A percentile compares a stretch with the other conserved stretches of the same genome.
Conservation (phyloP, 202 grass and related monocot species). For the Bolboschoenoplectus hybrid region DNA sequence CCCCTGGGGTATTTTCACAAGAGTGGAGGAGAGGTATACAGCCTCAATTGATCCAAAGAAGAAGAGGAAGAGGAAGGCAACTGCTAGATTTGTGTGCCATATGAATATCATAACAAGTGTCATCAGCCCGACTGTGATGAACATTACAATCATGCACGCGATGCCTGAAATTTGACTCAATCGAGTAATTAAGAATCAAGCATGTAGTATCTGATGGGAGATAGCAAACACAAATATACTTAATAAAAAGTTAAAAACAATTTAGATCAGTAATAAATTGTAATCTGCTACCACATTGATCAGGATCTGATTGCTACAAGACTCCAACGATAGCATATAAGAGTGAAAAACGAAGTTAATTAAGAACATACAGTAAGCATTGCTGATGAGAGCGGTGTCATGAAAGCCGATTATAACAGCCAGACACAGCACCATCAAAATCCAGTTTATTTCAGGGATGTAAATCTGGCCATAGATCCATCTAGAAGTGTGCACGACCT, state of each 20-base stretch:
- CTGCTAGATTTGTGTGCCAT: constrained; percentile 56
- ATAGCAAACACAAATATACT: not conserved
- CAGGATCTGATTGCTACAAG: not conserved
- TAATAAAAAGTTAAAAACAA: not conserved
- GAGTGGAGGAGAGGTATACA: constrained; percentile 57
- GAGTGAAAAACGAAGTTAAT: not conserved
- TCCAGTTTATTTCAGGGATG: constrained; percentile 95
- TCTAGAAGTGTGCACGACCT: constrained; percentile 83
- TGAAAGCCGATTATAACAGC: constrained; percentile 68
- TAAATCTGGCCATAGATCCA: constrained; percentile 88
- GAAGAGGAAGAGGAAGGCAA: constrained; percentile 54
- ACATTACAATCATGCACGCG: constrained; percentile 74
- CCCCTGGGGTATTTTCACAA: constrained; percentile 72
- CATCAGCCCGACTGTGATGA: constrained; percentile 77
- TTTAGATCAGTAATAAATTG: not conserved
- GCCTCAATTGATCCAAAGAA: constrained; percentile 63
- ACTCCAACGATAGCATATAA: not conserved
- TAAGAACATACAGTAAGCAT: constrained; percentile 79
- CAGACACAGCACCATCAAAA: constrained; percentile 78
- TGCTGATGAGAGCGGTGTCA: constrained; percentile 63
- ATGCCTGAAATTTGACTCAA: constrained; percentile 53
- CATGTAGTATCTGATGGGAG: not conserved
- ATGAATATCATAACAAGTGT: constrained; percentile 71
- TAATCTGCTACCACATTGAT: not conserved
- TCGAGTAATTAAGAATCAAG: constrained; percentile 16